Conservation (phyloP, 352 stramenopile species). For the Pythium rishiriense region DNA sequence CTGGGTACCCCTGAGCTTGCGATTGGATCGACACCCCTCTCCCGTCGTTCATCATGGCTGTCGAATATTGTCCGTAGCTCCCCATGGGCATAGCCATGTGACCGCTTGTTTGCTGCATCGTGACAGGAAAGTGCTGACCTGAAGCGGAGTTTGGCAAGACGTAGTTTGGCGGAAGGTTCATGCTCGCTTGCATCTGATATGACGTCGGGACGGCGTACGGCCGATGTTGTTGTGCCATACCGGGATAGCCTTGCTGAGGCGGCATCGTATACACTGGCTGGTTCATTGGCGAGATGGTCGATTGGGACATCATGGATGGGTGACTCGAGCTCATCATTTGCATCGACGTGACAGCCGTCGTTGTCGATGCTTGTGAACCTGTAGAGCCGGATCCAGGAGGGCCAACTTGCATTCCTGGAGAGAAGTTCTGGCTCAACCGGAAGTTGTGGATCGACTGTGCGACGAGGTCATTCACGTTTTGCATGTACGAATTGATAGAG, state of each 20-base stretch:
- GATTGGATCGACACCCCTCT: constrained; percentile 9
- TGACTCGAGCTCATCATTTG: constrained; percentile 20
- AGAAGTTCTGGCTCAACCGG: constrained; percentile 64
- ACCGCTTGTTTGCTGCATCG: constrained; percentile 7
- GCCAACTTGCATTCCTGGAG: constrained; percentile 30
- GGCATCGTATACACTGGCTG: constrained; percentile 48
- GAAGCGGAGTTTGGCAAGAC: constrained; percentile 32
- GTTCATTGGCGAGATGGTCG: constrained; percentile 40
- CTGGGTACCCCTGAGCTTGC: constrained; percentile 8
- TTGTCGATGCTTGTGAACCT: constrained; percentile 15
- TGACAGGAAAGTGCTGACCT: constrained; percentile 19
- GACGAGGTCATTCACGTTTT: constrained; percentile 69
- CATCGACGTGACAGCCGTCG: background rate
- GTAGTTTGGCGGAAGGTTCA: constrained; percentile 53
- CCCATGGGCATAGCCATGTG: constrained; percentile 24
- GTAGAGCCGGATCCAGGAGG: constrained; percentile 25
- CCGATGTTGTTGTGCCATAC: constrained; percentile 32
- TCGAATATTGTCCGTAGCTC: constrained; percentile 20
- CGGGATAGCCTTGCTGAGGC: constrained; percentile 42
- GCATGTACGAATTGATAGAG: constrained; percentile 42
- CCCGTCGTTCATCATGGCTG: constrained; percentile 13
- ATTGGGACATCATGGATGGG: constrained; percentile 26
- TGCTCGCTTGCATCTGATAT: constrained; percentile 50
- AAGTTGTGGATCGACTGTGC: constrained; percentile 77
- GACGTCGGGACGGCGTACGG: constrained; percentile 37